Percentiles rank a stretch among this genome's conserved stretches.
These are phyloP conservation scores for Ophiostoma quercus DNA, from an alignment of 2,329 filamentous ascomycete species.

Conservation along the genomic window DNA sequence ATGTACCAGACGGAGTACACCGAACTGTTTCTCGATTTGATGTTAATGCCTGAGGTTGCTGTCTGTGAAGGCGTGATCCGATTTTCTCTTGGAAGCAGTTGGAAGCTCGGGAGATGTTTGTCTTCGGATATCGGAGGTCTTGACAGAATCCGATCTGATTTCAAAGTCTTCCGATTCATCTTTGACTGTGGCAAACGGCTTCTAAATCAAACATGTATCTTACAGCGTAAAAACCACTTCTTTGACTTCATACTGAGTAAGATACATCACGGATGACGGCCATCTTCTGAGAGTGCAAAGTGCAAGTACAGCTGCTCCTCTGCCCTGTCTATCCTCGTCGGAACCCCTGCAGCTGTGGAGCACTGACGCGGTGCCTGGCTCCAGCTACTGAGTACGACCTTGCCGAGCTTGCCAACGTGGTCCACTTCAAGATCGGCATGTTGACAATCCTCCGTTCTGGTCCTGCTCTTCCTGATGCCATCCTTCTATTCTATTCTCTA, in stretches of 20 bases:
- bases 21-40: not conserved
- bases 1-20: not conserved
- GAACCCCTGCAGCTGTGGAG: constrained; percentile 4
- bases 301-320: not conserved
- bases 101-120: not conserved
- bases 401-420: not conserved
- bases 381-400: not conserved
- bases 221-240: no score
- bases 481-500: not conserved
- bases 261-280: no score
- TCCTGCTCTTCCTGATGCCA: not conserved
- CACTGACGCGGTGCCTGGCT: not conserved
- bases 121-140: not conserved
- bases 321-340: not conserved
- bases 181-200: not conserved
- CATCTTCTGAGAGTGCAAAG: no score
- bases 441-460: not conserved
- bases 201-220: no score
- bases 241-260: no score
- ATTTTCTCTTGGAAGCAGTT: no score
- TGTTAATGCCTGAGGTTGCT: not conserved
- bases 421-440: constrained; percentile 6
- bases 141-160: not conserved
- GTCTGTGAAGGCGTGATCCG: not conserved
- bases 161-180: not conserved